These are phyloP conservation scores for Fonsecaea nubica DNA, from an alignment of 2,329 filamentous ascomycete genomes.

Conservation along the genomic window DNA sequence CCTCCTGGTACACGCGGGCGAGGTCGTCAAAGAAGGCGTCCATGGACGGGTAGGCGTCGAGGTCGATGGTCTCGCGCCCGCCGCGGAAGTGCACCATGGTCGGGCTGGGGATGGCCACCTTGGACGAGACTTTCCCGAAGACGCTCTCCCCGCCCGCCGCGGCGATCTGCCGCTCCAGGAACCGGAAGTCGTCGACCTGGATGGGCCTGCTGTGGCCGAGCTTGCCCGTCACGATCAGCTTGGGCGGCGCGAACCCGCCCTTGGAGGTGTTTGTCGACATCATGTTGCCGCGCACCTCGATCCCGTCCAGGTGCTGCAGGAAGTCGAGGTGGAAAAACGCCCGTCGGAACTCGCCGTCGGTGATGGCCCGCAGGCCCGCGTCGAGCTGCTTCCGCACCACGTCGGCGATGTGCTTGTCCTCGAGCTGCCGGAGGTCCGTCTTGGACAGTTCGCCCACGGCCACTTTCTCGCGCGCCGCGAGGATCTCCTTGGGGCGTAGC, in stretches of 20 bases:
- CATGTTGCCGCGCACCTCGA: slow-evolving; percentile 57
- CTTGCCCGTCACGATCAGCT: slow-evolving; percentile 62
- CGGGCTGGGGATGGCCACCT: slow-evolving; percentile 64
- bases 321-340: slow-evolving; percentile 67
- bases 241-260: slow-evolving; percentile 57
- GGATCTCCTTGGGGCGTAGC: slow-evolving; percentile 58
- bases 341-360: slow-evolving; percentile 64
- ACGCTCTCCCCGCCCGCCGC: slow-evolving; percentile 35
- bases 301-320: slow-evolving; percentile 60
- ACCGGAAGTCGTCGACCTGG: slow-evolving; percentile 64
- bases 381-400: slow-evolving; percentile 59
- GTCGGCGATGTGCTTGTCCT: slow-evolving; percentile 58
- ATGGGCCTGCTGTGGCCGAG: slow-evolving; percentile 61
- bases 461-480: slow-evolving; percentile 58
- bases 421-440: slow-evolving; percentile 57
- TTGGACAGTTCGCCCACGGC: slow-evolving; percentile 52
- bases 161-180: slow-evolving; percentile 58
- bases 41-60: slow-evolving; percentile 60
- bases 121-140: slow-evolving; percentile 42
- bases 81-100: slow-evolving; percentile 69
- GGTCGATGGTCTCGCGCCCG: slow-evolving; percentile 60
- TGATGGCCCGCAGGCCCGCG: slow-evolving; percentile 59
- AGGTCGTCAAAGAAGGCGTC: slow-evolving; percentile 64
- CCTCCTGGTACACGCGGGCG: slow-evolving; percentile 62
- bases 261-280: slow-evolving; percentile 42